Evolutionary conservation across 148 eudicot genomes (phyloP), one percentile per base, ranked within the genome.

Genomic region (Euryodendron excelsum): DNA sequence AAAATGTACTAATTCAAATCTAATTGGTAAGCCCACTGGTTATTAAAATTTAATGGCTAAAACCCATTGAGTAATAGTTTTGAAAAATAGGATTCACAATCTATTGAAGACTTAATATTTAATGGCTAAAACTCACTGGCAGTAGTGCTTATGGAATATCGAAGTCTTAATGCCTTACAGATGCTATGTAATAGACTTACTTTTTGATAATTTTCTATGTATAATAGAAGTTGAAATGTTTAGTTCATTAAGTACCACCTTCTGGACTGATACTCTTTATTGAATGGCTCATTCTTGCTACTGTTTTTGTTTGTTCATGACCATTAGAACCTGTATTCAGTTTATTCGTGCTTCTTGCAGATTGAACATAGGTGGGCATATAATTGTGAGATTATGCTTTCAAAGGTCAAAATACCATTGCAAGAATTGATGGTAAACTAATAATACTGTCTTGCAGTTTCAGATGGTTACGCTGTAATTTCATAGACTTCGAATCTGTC

Each of bases 321-420:
- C n/a, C n/a, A n/a, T n/a, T n/a, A n/a, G n/a, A n/a, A n/a, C n/a
- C n/a, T 41, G 3, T 73, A 58, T 36, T 77, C 61, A 77, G 44
- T 74, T 76, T 64, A 21, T 82, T 78, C 80, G n/a, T 55, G 39
- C 75, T 69, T 83, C 74, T 74, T 83, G 80, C 90, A 94, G 98
- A 70, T 94, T 87, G 98, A 92, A 47, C 92, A 80, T 77, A 88
- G 97, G 76, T 90, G 97, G 64, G 98, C 98, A 64, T 94, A 89
- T 78, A 94, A 94, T 85, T 94, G 98, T 83, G 98, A 94, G 79
- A 94, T 94, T 71, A 94, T 94, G 98, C 94, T 94, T 84, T 94
- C 98, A 71, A 92, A 92, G 89, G 97, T 94, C 80, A 94, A 92
- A 86, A 87, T 89, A 82, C 91, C 98, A 41, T 80, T 89, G 83